Conservation (phyloP, 179 eudicot species). For the Actinidia chinensis region DNA sequence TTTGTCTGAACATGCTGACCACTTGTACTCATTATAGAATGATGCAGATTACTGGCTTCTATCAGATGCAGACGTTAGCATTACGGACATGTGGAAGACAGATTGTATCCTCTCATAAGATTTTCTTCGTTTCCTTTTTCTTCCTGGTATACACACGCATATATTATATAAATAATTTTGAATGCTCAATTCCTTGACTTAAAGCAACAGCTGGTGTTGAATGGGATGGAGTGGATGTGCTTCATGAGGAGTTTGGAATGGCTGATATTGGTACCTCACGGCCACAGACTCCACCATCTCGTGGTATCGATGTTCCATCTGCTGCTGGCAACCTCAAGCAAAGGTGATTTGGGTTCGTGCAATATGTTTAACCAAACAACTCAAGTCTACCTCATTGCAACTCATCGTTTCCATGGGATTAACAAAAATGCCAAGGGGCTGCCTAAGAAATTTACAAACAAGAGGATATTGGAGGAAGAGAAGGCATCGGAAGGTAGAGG, state of each 20-base stretch:
- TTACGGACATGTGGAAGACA: constrained; percentile 89
- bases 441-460: not conserved
- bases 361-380: not conserved
- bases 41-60: constrained; percentile 87
- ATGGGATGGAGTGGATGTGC: constrained; percentile 51
- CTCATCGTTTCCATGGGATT: not conserved
- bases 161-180: not conserved
- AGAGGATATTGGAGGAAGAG: constrained; percentile 7
- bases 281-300: constrained; percentile 53
- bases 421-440: not conserved
- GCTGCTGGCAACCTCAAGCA: constrained; percentile 20
- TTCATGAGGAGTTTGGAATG: constrained; percentile 54
- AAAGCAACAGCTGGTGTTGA: constrained; percentile 43
- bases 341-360: constrained; percentile 26
- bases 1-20: constrained; percentile 13
- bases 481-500: constrained; percentile 2
- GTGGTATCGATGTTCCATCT: constrained; percentile 32
- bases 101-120: constrained; percentile 60
- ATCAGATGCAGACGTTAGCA: constrained; percentile 71
- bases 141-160: not conserved
- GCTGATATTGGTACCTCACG: constrained; percentile 40
- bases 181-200: constrained; percentile 29
- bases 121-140: not conserved
- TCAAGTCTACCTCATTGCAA: not conserved
- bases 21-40: constrained; percentile 44